phyloP scores from a whole-genome alignment of 306 rosid species.

The Gleditsia sinensis region DNA sequence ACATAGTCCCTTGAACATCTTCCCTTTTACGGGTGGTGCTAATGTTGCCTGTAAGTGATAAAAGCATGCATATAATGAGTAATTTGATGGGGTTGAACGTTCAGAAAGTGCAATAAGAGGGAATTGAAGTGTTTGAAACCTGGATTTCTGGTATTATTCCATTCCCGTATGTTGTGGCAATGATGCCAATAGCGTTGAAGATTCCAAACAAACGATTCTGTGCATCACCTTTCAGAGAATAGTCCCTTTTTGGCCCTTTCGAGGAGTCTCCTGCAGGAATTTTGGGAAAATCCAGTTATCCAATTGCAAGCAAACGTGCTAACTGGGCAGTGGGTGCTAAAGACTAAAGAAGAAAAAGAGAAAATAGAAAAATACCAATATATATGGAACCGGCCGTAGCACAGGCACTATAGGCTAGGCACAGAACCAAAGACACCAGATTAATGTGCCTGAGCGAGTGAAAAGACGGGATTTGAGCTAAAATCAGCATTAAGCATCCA shows the following conservation, averaged over 20 bases:
- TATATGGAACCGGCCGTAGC: conserved; percentile 64
- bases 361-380: conserved; percentile 46
- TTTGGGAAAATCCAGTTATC: background rate
- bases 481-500: conserved; percentile 74
- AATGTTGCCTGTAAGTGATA: conserved; percentile 66
- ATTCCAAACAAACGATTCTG: conserved; percentile 56
- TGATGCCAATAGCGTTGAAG: conserved; percentile 75
- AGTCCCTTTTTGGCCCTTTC: conserved; percentile 66
- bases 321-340: background rate
- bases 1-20: conserved; percentile 78
- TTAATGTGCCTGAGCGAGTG: conserved; percentile 81
- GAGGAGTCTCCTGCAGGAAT: conserved; percentile 53
- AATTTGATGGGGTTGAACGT: background rate
- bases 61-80: background rate
- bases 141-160: conserved; percentile 93
- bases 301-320: background rate
- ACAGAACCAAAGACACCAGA: conserved; percentile 56
- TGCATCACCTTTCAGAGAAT: conserved; percentile 56
- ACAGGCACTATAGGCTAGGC: conserved; percentile 64
- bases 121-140: conserved; percentile 35
- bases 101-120: background rate
- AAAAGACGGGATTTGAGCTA: conserved; percentile 82
- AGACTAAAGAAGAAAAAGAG: background rate
- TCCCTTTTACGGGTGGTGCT: conserved; percentile 79
- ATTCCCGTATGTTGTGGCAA: conserved; percentile 78